Conservation (phyloP, 257 asterid species). For the Nicotiana otophora region DNA sequence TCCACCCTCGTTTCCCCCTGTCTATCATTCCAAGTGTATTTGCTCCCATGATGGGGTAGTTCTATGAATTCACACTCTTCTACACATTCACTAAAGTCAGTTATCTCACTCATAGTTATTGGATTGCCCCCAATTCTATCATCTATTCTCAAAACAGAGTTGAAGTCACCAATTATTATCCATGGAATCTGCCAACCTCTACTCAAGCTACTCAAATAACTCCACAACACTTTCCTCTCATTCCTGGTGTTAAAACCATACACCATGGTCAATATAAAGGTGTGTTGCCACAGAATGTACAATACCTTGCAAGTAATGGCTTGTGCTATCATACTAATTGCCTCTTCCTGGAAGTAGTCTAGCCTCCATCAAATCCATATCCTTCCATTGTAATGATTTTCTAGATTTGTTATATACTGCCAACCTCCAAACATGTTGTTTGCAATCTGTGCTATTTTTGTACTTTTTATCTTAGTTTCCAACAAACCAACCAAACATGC, state of each 20-base stretch:
- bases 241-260: neutral
- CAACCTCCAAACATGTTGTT: neutral
- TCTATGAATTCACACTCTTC: neutral
- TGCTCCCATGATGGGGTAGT: too few species aligned
- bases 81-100: neutral
- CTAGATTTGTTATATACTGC: neutral
- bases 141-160: neutral
- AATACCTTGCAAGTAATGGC: too few species aligned
- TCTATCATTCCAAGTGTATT: neutral
- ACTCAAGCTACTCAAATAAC: neutral
- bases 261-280: neutral
- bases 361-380: neutral
- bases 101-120: neutral
- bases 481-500: neutral
- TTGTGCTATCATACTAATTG: neutral
- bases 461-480: neutral
- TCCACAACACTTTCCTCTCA: neutral
- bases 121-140: neutral
- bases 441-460: neutral
- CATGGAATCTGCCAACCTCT: neutral
- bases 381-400: neutral
- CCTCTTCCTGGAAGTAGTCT: neutral
- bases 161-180: neutral
- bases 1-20: neutral
- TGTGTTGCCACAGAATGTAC: too few species aligned